phyloP scores from a whole-genome alignment of 768 basidiomycete genomes.

The Suillus spraguei region DNA sequence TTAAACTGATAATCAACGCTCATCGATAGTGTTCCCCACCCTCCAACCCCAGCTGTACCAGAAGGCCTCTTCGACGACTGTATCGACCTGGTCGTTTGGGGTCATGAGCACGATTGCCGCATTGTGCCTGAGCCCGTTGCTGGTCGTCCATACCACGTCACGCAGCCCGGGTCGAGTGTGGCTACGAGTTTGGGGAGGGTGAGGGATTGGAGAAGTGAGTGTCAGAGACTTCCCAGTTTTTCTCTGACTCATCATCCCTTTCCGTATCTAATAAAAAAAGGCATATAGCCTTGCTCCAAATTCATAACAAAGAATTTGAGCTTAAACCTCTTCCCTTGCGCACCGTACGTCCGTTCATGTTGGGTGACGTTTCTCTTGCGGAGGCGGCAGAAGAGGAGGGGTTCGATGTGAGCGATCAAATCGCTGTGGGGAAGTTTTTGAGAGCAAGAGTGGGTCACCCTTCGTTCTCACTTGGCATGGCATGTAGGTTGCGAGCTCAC shows the following conservation, averaged over 20 bases:
- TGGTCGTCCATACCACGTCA: conserved; percentile 88
- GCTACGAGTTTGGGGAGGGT: conserved; percentile 92
- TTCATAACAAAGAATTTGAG: conserved; percentile 87
- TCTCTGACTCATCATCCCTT: background rate
- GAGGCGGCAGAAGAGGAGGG: conserved; percentile 79
- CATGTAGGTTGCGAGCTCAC: conserved; percentile 10
- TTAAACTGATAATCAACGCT: background rate
- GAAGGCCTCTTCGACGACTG: conserved; percentile 98
- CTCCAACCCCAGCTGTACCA: conserved; percentile 92
- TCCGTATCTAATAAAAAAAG: conserved; percentile 43
- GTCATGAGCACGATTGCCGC: conserved; percentile 98
- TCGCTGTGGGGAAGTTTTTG: conserved; percentile 81
- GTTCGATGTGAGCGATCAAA: conserved; percentile 78
- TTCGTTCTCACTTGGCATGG: background rate
- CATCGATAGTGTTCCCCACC: conserved; percentile 79
- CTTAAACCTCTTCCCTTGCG: conserved; percentile 85
- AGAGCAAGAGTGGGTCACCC: conserved; percentile 56
- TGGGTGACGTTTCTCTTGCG: conserved; percentile 77
- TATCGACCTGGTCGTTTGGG: conserved; percentile 94
- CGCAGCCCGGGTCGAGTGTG: conserved; percentile 93
- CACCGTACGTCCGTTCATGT: conserved; percentile 92
- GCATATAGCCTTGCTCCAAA: conserved; percentile 87
- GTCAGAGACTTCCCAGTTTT: background rate
- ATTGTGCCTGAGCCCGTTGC: conserved; percentile 89
- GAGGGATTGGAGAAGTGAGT: conserved; percentile 88